Evolutionary conservation across 2,329 filamentous ascomycete species (phyloP).

Genomic region (Fusarium udum): DNA sequence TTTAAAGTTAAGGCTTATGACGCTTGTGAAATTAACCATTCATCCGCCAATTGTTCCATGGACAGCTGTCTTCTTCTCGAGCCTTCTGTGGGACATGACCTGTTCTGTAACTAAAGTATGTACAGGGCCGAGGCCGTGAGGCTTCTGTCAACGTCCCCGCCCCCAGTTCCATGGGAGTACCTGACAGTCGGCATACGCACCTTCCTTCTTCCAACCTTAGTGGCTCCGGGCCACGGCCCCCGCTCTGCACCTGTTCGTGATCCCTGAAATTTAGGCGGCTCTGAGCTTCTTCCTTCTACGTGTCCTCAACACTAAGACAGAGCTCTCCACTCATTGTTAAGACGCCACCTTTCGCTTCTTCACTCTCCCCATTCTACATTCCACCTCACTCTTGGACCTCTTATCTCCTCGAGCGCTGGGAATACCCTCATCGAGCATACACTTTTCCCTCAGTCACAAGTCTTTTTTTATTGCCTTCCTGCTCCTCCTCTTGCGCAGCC

Average conservation of each 20-base stretch:
- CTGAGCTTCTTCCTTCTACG: constrained; percentile 46
- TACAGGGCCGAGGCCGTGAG: constrained; percentile 12
- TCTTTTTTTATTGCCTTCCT: constrained; percentile 13
- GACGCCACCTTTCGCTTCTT: constrained; percentile 39
- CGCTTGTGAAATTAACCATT: background rate
- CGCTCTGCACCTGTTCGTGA: constrained; percentile 36
- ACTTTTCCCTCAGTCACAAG: background rate
- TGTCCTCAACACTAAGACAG: constrained; percentile 46
- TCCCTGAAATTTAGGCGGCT: constrained; percentile 42
- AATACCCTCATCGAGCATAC: constrained; percentile 20
- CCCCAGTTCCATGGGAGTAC: constrained; percentile 20
- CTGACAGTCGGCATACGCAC: constrained; percentile 34
- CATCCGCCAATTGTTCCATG: constrained; percentile 10
- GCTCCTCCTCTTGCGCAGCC: constrained; percentile 28
- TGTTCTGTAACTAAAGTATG: background rate
- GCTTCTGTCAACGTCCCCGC: constrained; percentile 24
- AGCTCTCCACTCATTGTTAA: constrained; percentile 44
- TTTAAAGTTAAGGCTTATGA: background rate
- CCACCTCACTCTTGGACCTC: constrained; percentile 45
- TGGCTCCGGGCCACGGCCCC: constrained; percentile 26
- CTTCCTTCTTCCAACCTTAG: constrained; percentile 36
- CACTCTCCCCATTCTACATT: constrained; percentile 35
- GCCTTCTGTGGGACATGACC: constrained; percentile 35
- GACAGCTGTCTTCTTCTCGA: constrained; percentile 31
- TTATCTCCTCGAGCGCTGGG: constrained; percentile 44